A percentile compares a stretch with the other conserved stretches of the same genome.
Conservation (phyloP, 1,139 yeast species). For the Debaryomyces sp. region DNA sequence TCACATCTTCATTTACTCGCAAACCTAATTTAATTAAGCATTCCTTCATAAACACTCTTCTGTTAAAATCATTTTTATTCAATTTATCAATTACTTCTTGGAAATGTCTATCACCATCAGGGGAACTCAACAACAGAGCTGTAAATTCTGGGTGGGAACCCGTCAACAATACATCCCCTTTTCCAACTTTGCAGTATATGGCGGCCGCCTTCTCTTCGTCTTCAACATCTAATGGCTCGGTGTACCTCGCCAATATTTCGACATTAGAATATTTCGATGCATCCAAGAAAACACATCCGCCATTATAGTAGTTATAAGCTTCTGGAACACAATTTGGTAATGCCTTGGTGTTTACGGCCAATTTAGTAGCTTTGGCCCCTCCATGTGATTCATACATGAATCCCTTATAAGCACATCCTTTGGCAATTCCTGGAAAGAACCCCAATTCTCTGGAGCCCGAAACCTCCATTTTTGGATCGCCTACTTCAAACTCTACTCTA, state of each 20-base stretch:
- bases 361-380: conserved; percentile 67
- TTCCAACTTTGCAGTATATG: conserved; percentile 66
- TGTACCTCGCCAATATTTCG: conserved; percentile 71
- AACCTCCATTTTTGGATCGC: conserved; percentile 71
- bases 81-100: conserved; percentile 41
- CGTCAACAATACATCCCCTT: conserved; percentile 74
- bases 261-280: conserved; percentile 63
- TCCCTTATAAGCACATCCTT: conserved; percentile 83
- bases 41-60: conserved; percentile 59
- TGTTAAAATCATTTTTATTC: conserved; percentile 41
- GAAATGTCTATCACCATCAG: conserved; percentile 29
- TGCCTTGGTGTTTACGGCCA: conserved; percentile 40
- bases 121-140: conserved; percentile 49
- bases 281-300: conserved; percentile 85
- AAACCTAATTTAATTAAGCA: conserved; percentile 66
- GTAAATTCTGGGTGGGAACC: conserved; percentile 93
- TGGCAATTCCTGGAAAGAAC: conserved; percentile 78
- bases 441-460: conserved; percentile 79
- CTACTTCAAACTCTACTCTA: conserved; percentile 81
- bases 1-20: conserved; percentile 56
- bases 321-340: conserved; percentile 26
- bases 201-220: conserved; percentile 64
- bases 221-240: conserved; percentile 39
- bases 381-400: conserved; percentile 74
- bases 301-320: conserved; percentile 65